A percentile compares a stretch with the other conserved stretches of the same genome.
Conservation (phyloP, 139 green algal genomes). For the Tetraselmis chui region DNA sequence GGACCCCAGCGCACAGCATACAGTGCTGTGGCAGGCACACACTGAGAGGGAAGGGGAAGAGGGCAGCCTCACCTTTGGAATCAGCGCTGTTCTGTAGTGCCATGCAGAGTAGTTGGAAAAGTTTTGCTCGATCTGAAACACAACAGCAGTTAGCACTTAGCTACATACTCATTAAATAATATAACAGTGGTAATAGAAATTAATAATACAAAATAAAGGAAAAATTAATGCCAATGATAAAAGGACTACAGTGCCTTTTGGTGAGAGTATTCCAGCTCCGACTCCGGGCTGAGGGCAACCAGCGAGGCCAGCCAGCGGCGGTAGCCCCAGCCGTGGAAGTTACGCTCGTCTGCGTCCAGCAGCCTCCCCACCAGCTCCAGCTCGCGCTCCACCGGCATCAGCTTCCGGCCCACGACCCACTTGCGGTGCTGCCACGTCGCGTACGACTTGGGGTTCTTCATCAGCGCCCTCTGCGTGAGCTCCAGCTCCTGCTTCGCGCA, state of each 20-base stretch:
- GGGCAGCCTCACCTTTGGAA: constrained; percentile 35
- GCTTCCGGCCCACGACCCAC: not conserved
- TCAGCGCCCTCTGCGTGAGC: constrained; percentile 52
- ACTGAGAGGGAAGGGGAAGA: too few species aligned
- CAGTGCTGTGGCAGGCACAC: too few species aligned
- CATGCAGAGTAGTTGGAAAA: constrained; percentile 97
- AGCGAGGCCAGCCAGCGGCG: constrained; percentile 54
- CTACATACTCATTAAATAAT: too few species aligned
- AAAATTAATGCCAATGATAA: too few species aligned
- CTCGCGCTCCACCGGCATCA: not conserved
- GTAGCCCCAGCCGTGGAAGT: constrained; percentile 96
- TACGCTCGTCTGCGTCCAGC: constrained; percentile 79
- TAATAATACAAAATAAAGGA: too few species aligned
- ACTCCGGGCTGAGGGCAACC: constrained; percentile 35
- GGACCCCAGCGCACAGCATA: too few species aligned
- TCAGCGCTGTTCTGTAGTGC: constrained; percentile 80
- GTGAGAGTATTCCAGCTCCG: constrained; percentile 61
- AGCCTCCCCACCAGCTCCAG: constrained; percentile 54
- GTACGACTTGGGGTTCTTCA: constrained; percentile 90
- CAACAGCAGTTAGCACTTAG: too few species aligned
- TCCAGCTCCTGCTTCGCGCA: constrained; percentile 25
- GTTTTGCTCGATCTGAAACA: constrained; percentile 80
- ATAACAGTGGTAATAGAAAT: too few species aligned
- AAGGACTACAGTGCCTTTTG: too few species aligned
- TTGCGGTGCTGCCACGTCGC: constrained; percentile 88